Percentiles rank a stretch among this genome's conserved stretches.
Evolutionary conservation across 1,284 basidiomycete species (phyloP).

Genomic region (Apiotrichum laibachii): DNA sequence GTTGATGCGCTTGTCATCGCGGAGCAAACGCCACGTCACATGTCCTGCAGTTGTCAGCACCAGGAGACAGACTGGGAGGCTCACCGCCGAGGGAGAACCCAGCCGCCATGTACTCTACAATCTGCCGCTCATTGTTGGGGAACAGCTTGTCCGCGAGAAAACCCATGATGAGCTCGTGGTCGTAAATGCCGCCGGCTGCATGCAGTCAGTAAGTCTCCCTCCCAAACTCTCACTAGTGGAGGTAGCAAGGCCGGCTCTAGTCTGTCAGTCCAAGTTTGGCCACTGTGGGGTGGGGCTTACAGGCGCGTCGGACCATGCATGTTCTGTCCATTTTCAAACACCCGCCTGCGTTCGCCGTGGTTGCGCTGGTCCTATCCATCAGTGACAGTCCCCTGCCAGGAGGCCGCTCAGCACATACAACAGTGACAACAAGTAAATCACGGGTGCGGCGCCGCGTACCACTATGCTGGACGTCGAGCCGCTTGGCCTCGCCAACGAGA

Average conservation of each 20-base stretch:
- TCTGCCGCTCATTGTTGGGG: constrained; percentile 62
- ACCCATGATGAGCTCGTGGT: constrained; percentile 77
- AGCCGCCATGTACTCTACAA: constrained; percentile 64
- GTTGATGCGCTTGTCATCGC: constrained; percentile 31
- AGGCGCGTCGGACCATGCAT: constrained; percentile 63
- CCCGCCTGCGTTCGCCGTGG: constrained; percentile 57
- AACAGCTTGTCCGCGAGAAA: constrained; percentile 76
- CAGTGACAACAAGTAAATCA: constrained; percentile 47
- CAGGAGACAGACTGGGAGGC: too few species aligned
- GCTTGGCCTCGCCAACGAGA: constrained; percentile 31
- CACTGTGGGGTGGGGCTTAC: too few species aligned
- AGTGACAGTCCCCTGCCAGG: neutral
- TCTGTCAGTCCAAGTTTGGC: too few species aligned
- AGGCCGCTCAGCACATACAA: constrained; percentile 31
- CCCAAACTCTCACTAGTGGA: too few species aligned
- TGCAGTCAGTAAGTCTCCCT: neutral
- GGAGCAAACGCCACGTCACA: constrained; percentile 17
- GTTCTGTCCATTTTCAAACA: constrained; percentile 61
- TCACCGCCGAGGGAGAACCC: constrained; percentile 57
- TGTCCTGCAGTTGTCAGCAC: constrained; percentile 4
- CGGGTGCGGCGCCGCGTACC: constrained; percentile 19
- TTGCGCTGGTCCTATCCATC: constrained; percentile 68
- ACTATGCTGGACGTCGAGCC: constrained; percentile 6
- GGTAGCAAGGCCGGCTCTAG: too few species aligned
- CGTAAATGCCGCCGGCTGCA: constrained; percentile 40